phyloP scores from a whole-genome alignment of 805 yeast species.

The Saturnispora besseyi region DNA sequence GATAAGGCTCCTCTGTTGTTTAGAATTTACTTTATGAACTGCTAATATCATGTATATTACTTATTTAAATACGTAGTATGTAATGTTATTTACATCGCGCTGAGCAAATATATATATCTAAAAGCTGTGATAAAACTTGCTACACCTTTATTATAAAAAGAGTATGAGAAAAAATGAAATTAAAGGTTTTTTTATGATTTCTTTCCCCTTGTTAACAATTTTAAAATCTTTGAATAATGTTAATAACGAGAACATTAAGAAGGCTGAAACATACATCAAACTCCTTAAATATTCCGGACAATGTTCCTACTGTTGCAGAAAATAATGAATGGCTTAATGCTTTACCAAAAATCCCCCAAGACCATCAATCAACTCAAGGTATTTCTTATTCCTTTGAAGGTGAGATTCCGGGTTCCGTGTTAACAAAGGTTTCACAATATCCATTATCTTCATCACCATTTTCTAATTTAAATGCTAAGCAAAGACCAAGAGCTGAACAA shows the following conservation, averaged over 20 bases:
- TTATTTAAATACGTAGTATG: too few species aligned
- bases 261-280: slow-evolving; percentile 1
- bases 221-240: background rate
- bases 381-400: slow-evolving; percentile 14
- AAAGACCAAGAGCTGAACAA: slow-evolving; percentile 38
- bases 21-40: too few species aligned
- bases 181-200: background rate
- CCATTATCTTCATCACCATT: slow-evolving; percentile 32
- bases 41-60: too few species aligned
- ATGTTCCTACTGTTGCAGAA: slow-evolving; percentile 28
- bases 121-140: too few species aligned
- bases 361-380: slow-evolving; percentile 15
- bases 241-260: background rate
- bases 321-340: slow-evolving; percentile 26
- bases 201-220: background rate
- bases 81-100: too few species aligned
- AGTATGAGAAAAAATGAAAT: too few species aligned
- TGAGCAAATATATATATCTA: too few species aligned
- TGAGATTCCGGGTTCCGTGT: slow-evolving; percentile 18
- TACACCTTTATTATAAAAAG: too few species aligned
- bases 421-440: slow-evolving; percentile 26
- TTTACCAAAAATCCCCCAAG: background rate
- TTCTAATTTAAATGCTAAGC: slow-evolving; percentile 27
- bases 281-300: slow-evolving; percentile 17
- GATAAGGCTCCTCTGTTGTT: too few species aligned